A percentile compares a stretch with the other conserved stretches of the same genome.
These are phyloP conservation scores for Medicago truncatula DNA, from an alignment of 306 rosid genomes.

Conservation along the genomic window DNA sequence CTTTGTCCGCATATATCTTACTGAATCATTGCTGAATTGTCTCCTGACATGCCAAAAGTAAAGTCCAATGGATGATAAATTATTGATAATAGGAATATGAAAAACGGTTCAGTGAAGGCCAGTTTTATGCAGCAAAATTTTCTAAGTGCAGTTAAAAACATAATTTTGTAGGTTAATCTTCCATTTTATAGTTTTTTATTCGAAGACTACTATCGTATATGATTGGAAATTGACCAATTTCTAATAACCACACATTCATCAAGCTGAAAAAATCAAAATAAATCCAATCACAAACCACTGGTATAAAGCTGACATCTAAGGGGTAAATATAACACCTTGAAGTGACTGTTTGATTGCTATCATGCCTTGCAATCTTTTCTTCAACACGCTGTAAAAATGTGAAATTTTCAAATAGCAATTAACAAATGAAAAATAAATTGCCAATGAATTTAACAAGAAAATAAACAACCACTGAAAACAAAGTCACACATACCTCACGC, in stretches of 20 bases:
- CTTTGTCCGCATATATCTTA: slow-evolving; percentile 4
- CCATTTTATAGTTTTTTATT: neutral
- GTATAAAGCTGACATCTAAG: slow-evolving; percentile 6
- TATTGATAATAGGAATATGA: slow-evolving; percentile 5
- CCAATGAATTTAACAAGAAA: slow-evolving; percentile 28
- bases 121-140: neutral
- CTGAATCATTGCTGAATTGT: slow-evolving; percentile 6
- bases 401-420: slow-evolving; percentile 4
- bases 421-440: slow-evolving; percentile 16
- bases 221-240: slow-evolving; percentile 23
- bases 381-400: slow-evolving; percentile 74
- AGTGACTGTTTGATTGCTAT: slow-evolving; percentile 66
- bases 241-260: slow-evolving; percentile 23
- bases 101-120: neutral
- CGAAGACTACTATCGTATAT: neutral
- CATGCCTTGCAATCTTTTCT: slow-evolving; percentile 91
- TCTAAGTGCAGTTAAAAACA: slow-evolving; percentile 18
- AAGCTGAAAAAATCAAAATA: slow-evolving; percentile 1
- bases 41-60: slow-evolving; percentile 23
- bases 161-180: neutral
- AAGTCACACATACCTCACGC: slow-evolving; percentile 68
- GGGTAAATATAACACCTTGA: slow-evolving; percentile 59
- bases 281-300: slow-evolving; percentile 13
- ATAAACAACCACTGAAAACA: slow-evolving; percentile 11
- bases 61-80: slow-evolving; percentile 6